Evolutionary conservation across 2,329 filamentous ascomycete genomes (phyloP), one percentile per base, ranked within the genome.

Genomic region (Scleromitrula shiraiana): DNA sequence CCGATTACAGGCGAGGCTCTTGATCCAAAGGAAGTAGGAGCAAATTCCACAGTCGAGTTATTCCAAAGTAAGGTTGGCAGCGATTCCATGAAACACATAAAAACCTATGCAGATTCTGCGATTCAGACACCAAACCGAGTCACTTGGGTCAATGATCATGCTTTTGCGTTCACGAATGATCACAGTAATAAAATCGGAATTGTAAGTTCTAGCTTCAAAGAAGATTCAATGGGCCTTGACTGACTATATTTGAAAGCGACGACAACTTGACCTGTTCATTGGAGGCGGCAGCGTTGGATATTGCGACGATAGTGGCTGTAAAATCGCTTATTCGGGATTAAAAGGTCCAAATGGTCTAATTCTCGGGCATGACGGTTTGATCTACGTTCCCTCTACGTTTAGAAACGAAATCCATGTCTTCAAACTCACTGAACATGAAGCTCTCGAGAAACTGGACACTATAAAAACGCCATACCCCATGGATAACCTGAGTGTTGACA

Each of bases 151-250:
- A 56, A 50, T 10, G 62, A 64, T 43, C 56, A 65, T 32, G 59
- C 59, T 1, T 66, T 68, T 44, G 54, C 65, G n/a, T 59, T 67
- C 37, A 64, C 65, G 3, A 68, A 68, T 50, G 65, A 66, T 37
- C 63, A 67, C 26, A 61, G 59, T 32, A 42, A 22, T 5, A 67
- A 68, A 49, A 45, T 56, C 32, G 59, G 59, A 38, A 26, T 41
- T 14, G 59, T 61, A 52, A 53, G 56, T 55, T 50, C 40, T 7
- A 29, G 30, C 22, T 20, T 3, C 22, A 27, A 8, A 23, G n/a
- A n/a, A n/a, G n/a, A 2, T 0, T 15, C 10, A n/a, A n/a, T n/a
- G n/a, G n/a, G n/a, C n/a, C n/a, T n/a, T n/a, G n/a, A n/a, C 8
- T 35, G 8, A 24, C 24, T 29, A 51, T 17, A n/a, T n/a, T n/a